phyloP scores from a whole-genome alignment of 176 grass and related monocot genomes.

The Saccharum officinarum region DNA sequence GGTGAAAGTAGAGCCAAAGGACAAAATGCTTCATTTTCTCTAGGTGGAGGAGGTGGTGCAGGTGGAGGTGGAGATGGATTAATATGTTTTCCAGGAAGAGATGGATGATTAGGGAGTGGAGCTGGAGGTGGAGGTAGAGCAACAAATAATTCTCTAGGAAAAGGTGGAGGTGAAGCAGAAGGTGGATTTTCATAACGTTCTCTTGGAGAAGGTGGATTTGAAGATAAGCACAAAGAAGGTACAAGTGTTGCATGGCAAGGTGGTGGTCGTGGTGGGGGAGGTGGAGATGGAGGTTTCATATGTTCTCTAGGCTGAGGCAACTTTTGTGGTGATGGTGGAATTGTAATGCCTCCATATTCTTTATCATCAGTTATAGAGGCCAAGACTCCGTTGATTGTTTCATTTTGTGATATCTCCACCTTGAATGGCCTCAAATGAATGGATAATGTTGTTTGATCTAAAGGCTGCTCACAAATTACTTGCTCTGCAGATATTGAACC shows the following conservation, averaged over 20 bases:
- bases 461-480: neutral
- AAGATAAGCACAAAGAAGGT: neutral
- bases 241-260: neutral
- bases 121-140: neutral
- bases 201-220: neutral
- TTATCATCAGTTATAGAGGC: neutral
- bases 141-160: neutral
- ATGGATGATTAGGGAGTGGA: neutral
- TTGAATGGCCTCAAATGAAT: conserved; percentile 31
- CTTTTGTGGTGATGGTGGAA: conserved; percentile 12
- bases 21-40: neutral
- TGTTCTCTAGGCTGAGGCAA: neutral
- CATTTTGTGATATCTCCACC: conserved; percentile 1
- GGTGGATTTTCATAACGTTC: neutral
- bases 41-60: neutral
- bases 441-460: neutral
- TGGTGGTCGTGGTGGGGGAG: neutral
- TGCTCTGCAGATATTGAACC: conserved; percentile 17
- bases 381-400: conserved; percentile 9
- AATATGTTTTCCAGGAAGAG: neutral
- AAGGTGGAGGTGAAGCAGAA: neutral
- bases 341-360: conserved; percentile 40
- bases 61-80: neutral
- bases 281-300: neutral
- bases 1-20: conserved; percentile 18